Percentiles rank a stretch among this genome's conserved stretches.
These are phyloP conservation scores for Ilyonectria mors-panacis DNA, from an alignment of 2,329 filamentous ascomycete genomes.

Conservation along the genomic window DNA sequence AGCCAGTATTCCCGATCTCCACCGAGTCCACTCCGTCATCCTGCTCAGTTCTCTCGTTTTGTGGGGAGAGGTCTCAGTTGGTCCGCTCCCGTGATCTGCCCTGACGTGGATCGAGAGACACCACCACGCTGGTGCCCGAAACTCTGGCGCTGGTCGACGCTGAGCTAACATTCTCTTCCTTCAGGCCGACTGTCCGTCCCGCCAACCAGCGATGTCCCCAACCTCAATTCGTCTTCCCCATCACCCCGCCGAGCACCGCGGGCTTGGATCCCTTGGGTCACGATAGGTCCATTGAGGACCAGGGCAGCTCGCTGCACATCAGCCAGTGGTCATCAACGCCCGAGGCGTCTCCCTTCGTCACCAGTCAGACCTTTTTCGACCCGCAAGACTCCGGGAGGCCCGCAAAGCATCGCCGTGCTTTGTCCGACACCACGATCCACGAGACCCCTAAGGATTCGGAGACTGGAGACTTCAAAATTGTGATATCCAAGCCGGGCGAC, in stretches of 20 bases:
- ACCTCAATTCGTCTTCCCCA: slow-evolving; percentile 72
- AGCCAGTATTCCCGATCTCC: slow-evolving; percentile 31
- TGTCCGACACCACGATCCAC: slow-evolving; percentile 84
- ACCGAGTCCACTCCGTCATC: slow-evolving; percentile 34
- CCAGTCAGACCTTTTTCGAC: slow-evolving; percentile 52
- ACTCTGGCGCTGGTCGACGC: slow-evolving; percentile 28
- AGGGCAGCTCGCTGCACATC: slow-evolving; percentile 48
- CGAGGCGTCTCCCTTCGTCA: slow-evolving; percentile 55
- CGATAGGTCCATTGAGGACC: slow-evolving; percentile 44
- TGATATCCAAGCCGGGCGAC: slow-evolving; percentile 80
- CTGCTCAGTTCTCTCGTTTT: slow-evolving; percentile 27
- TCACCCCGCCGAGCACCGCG: slow-evolving; percentile 72
- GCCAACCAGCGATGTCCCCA: slow-evolving; percentile 74
- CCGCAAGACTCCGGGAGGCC: slow-evolving; percentile 40
- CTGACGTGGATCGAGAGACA: slow-evolving; percentile 29
- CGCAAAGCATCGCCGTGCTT: slow-evolving; percentile 70
- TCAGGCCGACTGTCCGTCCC: slow-evolving; percentile 73
- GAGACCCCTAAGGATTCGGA: slow-evolving; percentile 73
- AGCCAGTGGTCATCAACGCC: slow-evolving; percentile 62
- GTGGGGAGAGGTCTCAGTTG: slow-evolving; percentile 36
- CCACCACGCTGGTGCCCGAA: slow-evolving; percentile 22
- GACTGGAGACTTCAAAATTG: slow-evolving; percentile 81
- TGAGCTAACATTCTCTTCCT: slow-evolving; percentile 39
- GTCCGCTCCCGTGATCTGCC: slow-evolving; percentile 32
- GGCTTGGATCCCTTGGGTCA: slow-evolving; percentile 64